Base-by-base conservation (phyloP, 1,284 basidiomycete species). In the Fomitopsis palustris region DNA sequence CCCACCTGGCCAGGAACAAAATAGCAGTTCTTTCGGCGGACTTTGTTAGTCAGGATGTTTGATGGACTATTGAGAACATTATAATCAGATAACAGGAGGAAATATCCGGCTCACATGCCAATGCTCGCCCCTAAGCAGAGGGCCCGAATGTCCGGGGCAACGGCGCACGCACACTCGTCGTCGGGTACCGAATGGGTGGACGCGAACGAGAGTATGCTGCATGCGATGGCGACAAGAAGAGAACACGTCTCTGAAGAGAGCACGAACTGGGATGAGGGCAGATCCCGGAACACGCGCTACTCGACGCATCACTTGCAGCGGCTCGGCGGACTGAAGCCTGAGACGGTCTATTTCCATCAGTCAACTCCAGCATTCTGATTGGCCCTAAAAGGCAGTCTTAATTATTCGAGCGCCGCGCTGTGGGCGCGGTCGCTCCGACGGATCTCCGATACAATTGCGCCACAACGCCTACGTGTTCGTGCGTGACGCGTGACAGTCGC, bases 401-500 rank as follows among this genome's bases (percentile, higher is more conserved):
- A 37, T 37, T 37, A 35, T 52, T 52, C 38, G n/a, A 35, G 21
- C 41, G 37, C 54, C 38, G 54, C 54, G 54, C 54, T 25, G 23
- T 23, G 25, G 12, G n/a, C 47, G 56, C 21, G 23, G 21, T 25
- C n/a, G 12, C 23, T 31, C 58, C 64, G 53, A 56, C 39, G n/a
- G 49, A 54, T 62, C 62, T 61, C 60, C 64, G 61, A 59, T 53
- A 31, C 37, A 59, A 56, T 49, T 47, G 57, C 47, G 56, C 56
- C 52, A 58, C 56, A 58, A 58, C 52, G 56, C 23, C 56, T 43
- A 55, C 56, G 38, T 60, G 54, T 59, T 56, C 54, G 49, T 31
- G 42, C 43, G 33, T 23, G 37, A 31, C 31, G 27, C 47, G 45
- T n/a, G 16, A 49, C 54, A 27, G 35, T 35, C 47, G 21, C 51